Evolutionary conservation across 345 rosid genomes (phyloP), one percentile per base, ranked within the genome.

Genomic region (Reutealis trisperma): DNA sequence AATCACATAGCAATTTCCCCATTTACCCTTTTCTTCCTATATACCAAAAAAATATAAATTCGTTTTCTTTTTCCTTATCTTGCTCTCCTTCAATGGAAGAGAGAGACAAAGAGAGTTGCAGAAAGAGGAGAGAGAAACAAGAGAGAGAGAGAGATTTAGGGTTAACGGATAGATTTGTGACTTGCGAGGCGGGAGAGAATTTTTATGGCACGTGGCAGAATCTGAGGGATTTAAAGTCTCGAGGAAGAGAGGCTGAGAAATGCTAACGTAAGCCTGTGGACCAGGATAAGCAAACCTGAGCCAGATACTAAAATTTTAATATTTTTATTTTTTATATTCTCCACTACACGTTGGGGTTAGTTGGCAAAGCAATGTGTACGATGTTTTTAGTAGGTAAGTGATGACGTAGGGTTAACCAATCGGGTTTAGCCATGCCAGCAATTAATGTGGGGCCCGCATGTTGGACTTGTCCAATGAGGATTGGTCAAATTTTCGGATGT

Each of bases 1-100:
- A 87, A 83, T 96, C 96, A 73, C 93, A 92, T 0, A 93, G 71
- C 34, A 93, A 84, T 83, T 93, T 96, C 27, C 98, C 98, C 99
- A 96, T 95, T 80, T 57, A 37, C 49, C 41, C 3, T 34, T 37
- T 6, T 19, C 2, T 58, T 49, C 54, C 27, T 65, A n/a, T 34
- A 41, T 57, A 19, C 54, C 52, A 21, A 74, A 55, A 37, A 16
- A 44, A 15, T 11, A 58, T 11, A 55, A 65, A 59, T 57, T 76
- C 63, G 32, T 21, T 21, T 52, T 59, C 34, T 67, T 67, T 42
- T 66, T 34, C 42, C 6, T 27, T 6, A 25, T 49, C 45, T 72
- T 59, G 14, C 42, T 57, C 75, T 81, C 79, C 84, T 79, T 78
- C 73, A 34, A 67, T 37, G 74, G 70, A 24, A 57, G 45, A 71